These are phyloP conservation scores for Candida lessepsii DNA, from an alignment of 805 yeast species.

Conservation along the genomic window DNA sequence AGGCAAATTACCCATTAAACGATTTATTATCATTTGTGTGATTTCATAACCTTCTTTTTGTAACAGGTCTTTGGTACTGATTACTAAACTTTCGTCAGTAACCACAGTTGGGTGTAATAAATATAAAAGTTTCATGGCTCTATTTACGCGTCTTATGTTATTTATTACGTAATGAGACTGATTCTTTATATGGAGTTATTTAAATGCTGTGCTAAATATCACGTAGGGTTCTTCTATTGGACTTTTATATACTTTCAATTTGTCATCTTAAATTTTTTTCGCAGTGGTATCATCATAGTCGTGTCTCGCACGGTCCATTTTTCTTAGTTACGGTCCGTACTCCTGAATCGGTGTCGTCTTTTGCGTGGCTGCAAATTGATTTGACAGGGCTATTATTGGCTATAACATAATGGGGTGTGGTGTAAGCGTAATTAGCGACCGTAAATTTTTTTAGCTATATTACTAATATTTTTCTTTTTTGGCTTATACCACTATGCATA, in stretches of 20 bases:
- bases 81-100: slow-evolving; percentile 50
- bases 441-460: too few relatives aligned
- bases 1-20: slow-evolving; percentile 51
- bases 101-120: slow-evolving; percentile 69
- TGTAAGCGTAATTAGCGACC: too few relatives aligned
- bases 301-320: too few relatives aligned
- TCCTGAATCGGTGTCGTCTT: slow-evolving; percentile 4
- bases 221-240: not conserved
- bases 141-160: not conserved
- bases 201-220: too few relatives aligned
- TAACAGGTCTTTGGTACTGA: slow-evolving; percentile 34
- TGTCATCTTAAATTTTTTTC: slow-evolving; percentile 3
- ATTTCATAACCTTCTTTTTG: slow-evolving; percentile 18
- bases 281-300: not conserved
- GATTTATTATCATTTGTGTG: slow-evolving; percentile 56
- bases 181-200: too few relatives aligned
- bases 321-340: not conserved
- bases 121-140: slow-evolving; percentile 22
- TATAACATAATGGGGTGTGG: too few relatives aligned
- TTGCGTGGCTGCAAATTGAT: not conserved
- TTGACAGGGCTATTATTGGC: too few relatives aligned
- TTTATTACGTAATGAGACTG: too few relatives aligned
- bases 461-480: too few relatives aligned
- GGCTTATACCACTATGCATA: too few relatives aligned
- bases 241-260: not conserved